Base-by-base conservation (phyloP, 108 stramenopile genomes). In the Cyclotella choctawhatcheeana region DNA sequence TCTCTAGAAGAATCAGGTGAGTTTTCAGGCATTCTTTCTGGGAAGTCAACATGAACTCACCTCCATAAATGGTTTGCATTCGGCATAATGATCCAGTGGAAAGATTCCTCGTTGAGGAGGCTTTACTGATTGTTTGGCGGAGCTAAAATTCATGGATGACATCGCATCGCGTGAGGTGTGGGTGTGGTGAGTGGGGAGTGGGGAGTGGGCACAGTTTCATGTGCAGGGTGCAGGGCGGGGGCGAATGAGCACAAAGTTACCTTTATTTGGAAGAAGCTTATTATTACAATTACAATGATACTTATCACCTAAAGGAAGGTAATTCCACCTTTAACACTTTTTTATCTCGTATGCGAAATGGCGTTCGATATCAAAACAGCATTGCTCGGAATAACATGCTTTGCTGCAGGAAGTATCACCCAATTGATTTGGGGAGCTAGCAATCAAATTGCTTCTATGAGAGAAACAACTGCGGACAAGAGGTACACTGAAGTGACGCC, bases 51-150 rank as follows among this genome's bases (percentile, higher is more conserved):
- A n/a, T n/a, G n/a, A n/a, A 73, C 78, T 27, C 70, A 71, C 83
- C 83, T 85, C 61, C 84, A 87, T 89, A 32, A 50, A 70, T 13
- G 82, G 76, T 55, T 84, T 88, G 79, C 95, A 96, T 74, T 90
- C 89, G 0, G 89, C 67, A 61, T 87, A 76, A 66, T 96, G 95
- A 68, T 96, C 95, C 18, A 96, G 75, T n/a, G 93, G 93, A 77
- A 93, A 95, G 10, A 93, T 93, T 0, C 96, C 96, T 18, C 92
- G 82, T 86, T 93, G 91, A 12, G 96, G 96, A 21, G 96, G 96
- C 29, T 85, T 84, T 7, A 91, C 77, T 40, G 76, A 84, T 81
- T 92, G 91, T 60, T 93, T 93, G 18, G 80, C 65, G 22, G 85
- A 72, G 55, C 89, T 90, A 68, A 96, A 93, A 67, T 86, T 92